Percentiles rank a stretch among this genome's conserved stretches.
phyloP scores from a whole-genome alignment of 163 green algal genomes.

The Prototheca stagnorum region DNA sequence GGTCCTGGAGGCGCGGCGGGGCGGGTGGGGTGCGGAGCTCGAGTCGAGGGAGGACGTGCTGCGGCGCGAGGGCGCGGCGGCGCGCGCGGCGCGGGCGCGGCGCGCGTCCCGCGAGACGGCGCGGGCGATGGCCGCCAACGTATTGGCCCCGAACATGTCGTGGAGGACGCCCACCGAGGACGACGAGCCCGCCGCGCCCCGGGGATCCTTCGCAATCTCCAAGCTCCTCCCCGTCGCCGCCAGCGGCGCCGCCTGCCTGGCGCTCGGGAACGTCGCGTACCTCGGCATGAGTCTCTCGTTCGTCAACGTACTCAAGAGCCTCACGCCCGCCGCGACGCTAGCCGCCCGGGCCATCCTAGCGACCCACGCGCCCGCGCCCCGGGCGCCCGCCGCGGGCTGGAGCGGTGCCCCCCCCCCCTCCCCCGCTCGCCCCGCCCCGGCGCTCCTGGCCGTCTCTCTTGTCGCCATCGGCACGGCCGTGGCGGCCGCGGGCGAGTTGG shows the following conservation, averaged over 20 bases:
- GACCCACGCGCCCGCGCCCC: too few relatives aligned
- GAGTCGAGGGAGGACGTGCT: neutral
- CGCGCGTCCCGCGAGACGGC: neutral
- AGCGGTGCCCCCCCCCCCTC: conserved; percentile 24
- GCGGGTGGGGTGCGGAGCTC: neutral
- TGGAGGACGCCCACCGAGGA: neutral
- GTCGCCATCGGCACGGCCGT: conserved; percentile 49
- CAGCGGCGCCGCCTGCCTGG: conserved; percentile 24
- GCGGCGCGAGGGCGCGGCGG: neutral
- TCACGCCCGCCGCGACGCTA: conserved; percentile 33
- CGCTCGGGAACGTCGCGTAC: conserved; percentile 36
- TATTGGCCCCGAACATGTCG: neutral
- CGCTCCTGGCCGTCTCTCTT: conserved; percentile 38
- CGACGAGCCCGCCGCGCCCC: conserved; percentile 2
- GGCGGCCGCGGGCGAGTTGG: conserved; percentile 11
- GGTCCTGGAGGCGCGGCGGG: neutral
- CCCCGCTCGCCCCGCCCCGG: too few relatives aligned
- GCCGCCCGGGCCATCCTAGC: too few relatives aligned
- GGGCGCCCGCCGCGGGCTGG: conserved; percentile 30
- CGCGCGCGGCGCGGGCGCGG: too few relatives aligned
- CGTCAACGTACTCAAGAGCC: conserved; percentile 25
- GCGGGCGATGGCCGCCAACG: neutral
- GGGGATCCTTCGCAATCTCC: neutral
- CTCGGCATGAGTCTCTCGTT: conserved; percentile 28
- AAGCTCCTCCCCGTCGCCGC: conserved; percentile 20